Percentiles rank a stretch among this genome's conserved stretches.
These are phyloP conservation scores for Arabidopsis thaliana DNA, from an alignment of 345 rosid genomes.

Conservation along the genomic window TAIR10.1 NC_003076.8:17664501-17665000, in stretches of 20 bases:
- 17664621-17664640: conserved; percentile 95
- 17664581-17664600: conserved; percentile 44
- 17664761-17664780: conserved; percentile 4
- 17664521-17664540: conserved; percentile 13
- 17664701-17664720: conserved; percentile 89
- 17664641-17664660: conserved; percentile 86
- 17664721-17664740: conserved; percentile 76
- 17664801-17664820: conserved; percentile 8
- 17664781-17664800: conserved; percentile 10
- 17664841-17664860: conserved; percentile 16
- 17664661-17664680: conserved; percentile 87
- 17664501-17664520: conserved; percentile 44
- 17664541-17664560: conserved; percentile 34
- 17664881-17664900: conserved; percentile 98
- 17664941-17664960: conserved; percentile 98
- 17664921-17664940: conserved; percentile 98
- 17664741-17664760: conserved; percentile 66
- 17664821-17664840: conserved; percentile 16
- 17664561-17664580: conserved; percentile 19
- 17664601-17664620: conserved; percentile 90
- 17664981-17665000: conserved; percentile 87
- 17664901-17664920: conserved; percentile 99
- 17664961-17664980: conserved; percentile 98
- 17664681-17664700: conserved; percentile 83
- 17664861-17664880: conserved; percentile 64